These are phyloP conservation scores for Sequoia sempervirens DNA, from an alignment of 75 land plant species.

Conservation along the genomic window DNA sequence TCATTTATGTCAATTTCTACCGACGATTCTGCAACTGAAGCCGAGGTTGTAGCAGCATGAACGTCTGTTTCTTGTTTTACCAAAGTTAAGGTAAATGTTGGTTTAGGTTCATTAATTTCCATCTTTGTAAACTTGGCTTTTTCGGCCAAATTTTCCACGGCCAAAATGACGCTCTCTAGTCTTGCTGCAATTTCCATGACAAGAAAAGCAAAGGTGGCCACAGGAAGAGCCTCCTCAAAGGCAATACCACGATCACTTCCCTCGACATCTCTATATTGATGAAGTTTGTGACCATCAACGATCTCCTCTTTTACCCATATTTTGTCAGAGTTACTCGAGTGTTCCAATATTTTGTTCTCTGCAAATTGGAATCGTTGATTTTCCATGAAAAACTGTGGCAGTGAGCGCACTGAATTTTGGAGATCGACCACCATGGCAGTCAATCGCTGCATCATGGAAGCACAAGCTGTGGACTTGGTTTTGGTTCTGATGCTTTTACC, in stretches of 20 bases:
- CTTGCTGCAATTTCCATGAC: slow-evolving; percentile 39
- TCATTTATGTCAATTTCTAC: too few species aligned
- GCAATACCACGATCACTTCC: background rate
- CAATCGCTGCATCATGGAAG: slow-evolving; percentile 29
- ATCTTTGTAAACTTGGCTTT: slow-evolving; percentile 6
- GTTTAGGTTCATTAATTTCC: background rate
- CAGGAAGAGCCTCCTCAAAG: slow-evolving; percentile 28
- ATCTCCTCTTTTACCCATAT: too few species aligned
- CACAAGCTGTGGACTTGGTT: slow-evolving; percentile 23
- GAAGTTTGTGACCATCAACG: too few species aligned
- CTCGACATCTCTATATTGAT: too few species aligned
- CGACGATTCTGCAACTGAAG: too few species aligned
- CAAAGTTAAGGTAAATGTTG: background rate
- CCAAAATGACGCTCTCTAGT: slow-evolving; percentile 26
- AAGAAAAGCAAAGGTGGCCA: slow-evolving; percentile 29
- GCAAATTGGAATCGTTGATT: too few species aligned
- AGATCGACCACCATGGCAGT: slow-evolving; percentile 35
- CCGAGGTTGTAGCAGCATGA: too few species aligned
- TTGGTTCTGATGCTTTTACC: slow-evolving; percentile 28
- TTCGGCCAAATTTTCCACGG: slow-evolving; percentile 29
- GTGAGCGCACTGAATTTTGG: slow-evolving; percentile 7
- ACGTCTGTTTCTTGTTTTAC: background rate
- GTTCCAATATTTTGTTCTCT: too few species aligned
- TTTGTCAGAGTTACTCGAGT: too few species aligned
- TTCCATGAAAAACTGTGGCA: too few species aligned